Evolutionary conservation across 2,329 filamentous ascomycete genomes (phyloP), one percentile per base, ranked within the genome.

Genomic region (Rhynchosporium secalis): DNA sequence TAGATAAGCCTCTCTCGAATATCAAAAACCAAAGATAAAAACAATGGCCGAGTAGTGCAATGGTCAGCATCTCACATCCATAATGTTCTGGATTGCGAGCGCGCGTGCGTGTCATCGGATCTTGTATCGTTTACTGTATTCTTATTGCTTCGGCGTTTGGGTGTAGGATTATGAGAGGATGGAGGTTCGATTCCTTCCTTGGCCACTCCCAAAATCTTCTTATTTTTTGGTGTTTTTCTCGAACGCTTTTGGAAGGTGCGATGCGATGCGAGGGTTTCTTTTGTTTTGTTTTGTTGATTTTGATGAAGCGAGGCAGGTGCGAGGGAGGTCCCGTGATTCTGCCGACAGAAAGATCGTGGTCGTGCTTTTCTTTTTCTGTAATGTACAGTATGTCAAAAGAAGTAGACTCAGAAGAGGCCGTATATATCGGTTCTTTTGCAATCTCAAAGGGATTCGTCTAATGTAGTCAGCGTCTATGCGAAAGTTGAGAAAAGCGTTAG

Each of bases 121-220:
- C 10, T 3, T 46, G 54, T 56, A 56, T 13, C 10, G 13, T 45
- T 51, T 43, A 40, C 43, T 46, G 40, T 56, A 56, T 8, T 45
- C 40, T 9, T 46, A 46, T 46, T 9, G 54, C 26, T 56, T 28
- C 20, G 54, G 20, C 41, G 41, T 45, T 41, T 31, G 26, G 12
- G 41, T 43, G 54, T 45, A n/a, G 15, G 40, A 20, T 15, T 31
- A 7, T 45, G 41, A 46, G 54, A 56, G 43, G 15, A 56, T 36
- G 54, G 29, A 12, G 54, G 54, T 56, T 56, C 54, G 29, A 56
- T 46, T 56, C 54, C 54, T 46, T 46, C 54, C 33, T 26, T 20
- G 54, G 29, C 41, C 40, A 56, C 20, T n/a, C 15, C 20, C 20
- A 20, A 20, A 20, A 20, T 8, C 1, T 12, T 33, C 9, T 36